A percentile compares a stretch with the other conserved stretches of the same genome.
phyloP scores from a whole-genome alignment of 371 early-diverging fungal species.

The Mortierella sp. region DNA sequence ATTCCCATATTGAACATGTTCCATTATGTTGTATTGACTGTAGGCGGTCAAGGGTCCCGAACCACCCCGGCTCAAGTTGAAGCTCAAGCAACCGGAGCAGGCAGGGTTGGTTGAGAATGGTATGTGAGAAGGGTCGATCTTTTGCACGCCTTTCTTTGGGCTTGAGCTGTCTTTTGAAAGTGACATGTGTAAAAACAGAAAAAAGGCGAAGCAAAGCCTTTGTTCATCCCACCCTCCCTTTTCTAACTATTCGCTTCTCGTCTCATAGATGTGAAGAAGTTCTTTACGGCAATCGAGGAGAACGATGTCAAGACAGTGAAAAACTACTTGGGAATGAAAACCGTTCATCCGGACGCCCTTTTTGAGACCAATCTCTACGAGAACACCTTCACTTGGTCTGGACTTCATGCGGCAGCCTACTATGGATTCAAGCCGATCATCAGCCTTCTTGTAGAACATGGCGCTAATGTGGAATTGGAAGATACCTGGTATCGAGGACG shows the following conservation, averaged over 20 bases:
- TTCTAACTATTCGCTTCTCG: too few species aligned
- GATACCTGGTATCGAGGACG: constrained; percentile 90
- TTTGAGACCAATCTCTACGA: constrained; percentile 68
- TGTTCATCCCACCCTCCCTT: too few species aligned
- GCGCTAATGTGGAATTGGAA: constrained; percentile 82
- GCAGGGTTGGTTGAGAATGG: constrained; percentile 31
- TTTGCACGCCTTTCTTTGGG: background rate
- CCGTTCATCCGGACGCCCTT: constrained; percentile 65
- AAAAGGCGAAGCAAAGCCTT: too few species aligned
- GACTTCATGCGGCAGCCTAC: constrained; percentile 90
- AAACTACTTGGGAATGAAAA: constrained; percentile 22
- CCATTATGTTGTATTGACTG: too few species aligned
- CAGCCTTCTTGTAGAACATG: constrained; percentile 71
- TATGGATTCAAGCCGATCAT: constrained; percentile 78
- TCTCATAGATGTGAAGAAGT: constrained; percentile 33
- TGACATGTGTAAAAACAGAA: constrained; percentile 4
- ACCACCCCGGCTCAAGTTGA: constrained; percentile 38
- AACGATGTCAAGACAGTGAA: constrained; percentile 39
- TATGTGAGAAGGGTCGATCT: constrained; percentile 7
- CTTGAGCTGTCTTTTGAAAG: too few species aligned
- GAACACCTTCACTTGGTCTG: constrained; percentile 80
- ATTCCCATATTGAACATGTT: too few species aligned
- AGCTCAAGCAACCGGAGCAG: constrained; percentile 50
- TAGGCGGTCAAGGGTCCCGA: constrained; percentile 35
- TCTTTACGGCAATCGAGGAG: constrained; percentile 46